phyloP scores from a whole-genome alignment of 164 flowering plant genomes.

The Taxillus chinensis region DNA sequence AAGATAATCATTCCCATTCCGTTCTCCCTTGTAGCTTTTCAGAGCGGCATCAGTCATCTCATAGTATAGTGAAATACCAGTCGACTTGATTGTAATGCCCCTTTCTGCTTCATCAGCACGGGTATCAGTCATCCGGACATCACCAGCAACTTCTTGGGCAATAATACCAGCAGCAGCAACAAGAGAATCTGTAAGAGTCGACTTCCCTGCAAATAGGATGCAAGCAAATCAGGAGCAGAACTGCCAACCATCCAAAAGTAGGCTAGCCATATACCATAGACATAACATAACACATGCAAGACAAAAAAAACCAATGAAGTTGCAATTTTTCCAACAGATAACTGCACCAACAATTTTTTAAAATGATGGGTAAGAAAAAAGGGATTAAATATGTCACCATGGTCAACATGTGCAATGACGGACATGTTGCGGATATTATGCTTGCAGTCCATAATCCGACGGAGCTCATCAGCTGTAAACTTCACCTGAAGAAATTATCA shows the following conservation, averaged over 20 bases:
- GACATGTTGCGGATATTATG: conserved; percentile 3
- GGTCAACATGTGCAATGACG: conserved; percentile 5
- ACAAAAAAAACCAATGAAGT: too few relatives aligned
- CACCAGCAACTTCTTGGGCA: conserved; percentile 6
- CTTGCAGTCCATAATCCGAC: conserved; percentile 2
- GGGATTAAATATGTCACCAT: neutral
- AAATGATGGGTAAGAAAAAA: too few relatives aligned
- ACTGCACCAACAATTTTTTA: too few relatives aligned
- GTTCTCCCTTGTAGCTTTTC: conserved; percentile 1
- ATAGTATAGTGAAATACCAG: conserved; percentile 3
- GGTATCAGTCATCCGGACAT: conserved; percentile 3
- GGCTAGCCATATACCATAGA: too few relatives aligned
- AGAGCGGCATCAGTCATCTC: neutral
- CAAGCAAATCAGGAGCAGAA: neutral
- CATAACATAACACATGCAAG: too few relatives aligned
- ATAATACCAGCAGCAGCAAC: conserved; percentile 4
- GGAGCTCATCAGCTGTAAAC: conserved; percentile 3
- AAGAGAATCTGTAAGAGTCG: conserved; percentile 3
- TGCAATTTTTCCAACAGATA: too few relatives aligned
- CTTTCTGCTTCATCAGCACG: conserved; percentile 5
- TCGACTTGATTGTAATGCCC: neutral
- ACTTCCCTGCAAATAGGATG: neutral
- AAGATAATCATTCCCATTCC: conserved; percentile 1
- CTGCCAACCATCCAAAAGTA: neutral
- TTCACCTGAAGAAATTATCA: neutral